Percentiles rank a stretch among this genome's conserved stretches.
Conservation (phyloP, 1,139 yeast species). For the Sugiyamaella novakii region DNA sequence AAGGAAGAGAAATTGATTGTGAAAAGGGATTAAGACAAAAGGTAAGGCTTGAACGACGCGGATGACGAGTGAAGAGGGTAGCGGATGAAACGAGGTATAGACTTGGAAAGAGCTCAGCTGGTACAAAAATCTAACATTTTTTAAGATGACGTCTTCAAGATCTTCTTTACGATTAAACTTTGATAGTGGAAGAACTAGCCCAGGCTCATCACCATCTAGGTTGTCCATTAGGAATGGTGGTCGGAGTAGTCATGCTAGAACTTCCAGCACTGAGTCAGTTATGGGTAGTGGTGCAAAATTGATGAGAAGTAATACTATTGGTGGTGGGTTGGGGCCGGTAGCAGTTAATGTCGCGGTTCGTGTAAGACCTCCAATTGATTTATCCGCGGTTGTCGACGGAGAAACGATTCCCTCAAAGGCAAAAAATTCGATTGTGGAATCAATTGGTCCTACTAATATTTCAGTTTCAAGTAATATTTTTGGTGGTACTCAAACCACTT, state of each 20-base stretch:
- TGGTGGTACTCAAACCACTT: slow-evolving; percentile 14
- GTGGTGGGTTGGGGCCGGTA: slow-evolving; percentile 1
- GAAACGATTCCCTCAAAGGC: background rate
- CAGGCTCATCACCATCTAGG: slow-evolving; percentile 6
- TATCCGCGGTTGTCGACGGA: background rate
- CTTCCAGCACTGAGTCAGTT: slow-evolving; percentile 6
- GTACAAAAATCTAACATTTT: no score
- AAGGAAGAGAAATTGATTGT: no score
- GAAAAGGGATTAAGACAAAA: no score
- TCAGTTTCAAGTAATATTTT: slow-evolving; percentile 14
- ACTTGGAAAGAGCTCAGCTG: no score
- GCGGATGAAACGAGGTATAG: no score
- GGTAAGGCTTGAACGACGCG: no score
- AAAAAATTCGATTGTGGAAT: slow-evolving; percentile 17
- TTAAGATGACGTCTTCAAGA: no score
- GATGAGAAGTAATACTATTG: background rate
- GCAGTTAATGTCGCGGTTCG: slow-evolving; percentile 31
- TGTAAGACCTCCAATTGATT: slow-evolving; percentile 22
- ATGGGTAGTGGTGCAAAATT: background rate
- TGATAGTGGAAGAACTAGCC: slow-evolving; percentile 1
- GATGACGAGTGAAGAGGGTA: no score
- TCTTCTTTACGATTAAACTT: slow-evolving; percentile 10
- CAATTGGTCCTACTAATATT: slow-evolving; percentile 15
- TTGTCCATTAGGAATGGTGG: background rate
- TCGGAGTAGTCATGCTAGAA: slow-evolving; percentile 1